Evolutionary conservation across 345 rosid species (phyloP).

Genomic region (Brassica nigra): DNA sequence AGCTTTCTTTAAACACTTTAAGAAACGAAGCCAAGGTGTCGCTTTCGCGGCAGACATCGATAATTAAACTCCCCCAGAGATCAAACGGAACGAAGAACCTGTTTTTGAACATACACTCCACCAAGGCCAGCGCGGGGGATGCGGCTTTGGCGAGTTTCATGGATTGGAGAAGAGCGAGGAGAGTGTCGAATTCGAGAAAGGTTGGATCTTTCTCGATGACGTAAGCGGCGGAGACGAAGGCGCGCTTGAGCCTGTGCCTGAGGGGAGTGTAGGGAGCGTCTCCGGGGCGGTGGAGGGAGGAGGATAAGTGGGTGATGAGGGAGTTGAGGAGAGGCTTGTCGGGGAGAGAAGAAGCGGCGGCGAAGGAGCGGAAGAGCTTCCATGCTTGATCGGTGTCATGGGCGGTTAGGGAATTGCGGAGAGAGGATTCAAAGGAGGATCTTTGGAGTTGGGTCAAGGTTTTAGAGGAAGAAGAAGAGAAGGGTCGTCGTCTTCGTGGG

Average conservation of each 20-base stretch:
- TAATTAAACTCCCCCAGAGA: slow-evolving; percentile 64
- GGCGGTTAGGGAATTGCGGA: slow-evolving; percentile 57
- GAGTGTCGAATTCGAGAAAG: slow-evolving; percentile 56
- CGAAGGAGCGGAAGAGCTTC: slow-evolving; percentile 76
- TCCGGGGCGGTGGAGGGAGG: neutral
- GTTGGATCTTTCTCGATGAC: slow-evolving; percentile 62
- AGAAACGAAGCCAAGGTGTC: slow-evolving; percentile 52
- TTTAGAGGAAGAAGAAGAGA: slow-evolving; percentile 41
- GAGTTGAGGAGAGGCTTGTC: slow-evolving; percentile 64
- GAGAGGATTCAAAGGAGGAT: slow-evolving; percentile 53
- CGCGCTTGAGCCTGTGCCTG: slow-evolving; percentile 69
- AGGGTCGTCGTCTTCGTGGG: slow-evolving; percentile 22
- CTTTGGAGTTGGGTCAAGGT: slow-evolving; percentile 53
- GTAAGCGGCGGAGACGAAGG: slow-evolving; percentile 78
- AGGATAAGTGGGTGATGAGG: slow-evolving; percentile 59
- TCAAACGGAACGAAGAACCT: slow-evolving; percentile 77
- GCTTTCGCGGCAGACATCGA: slow-evolving; percentile 55
- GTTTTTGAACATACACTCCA: slow-evolving; percentile 69
- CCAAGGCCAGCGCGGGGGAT: slow-evolving; percentile 72
- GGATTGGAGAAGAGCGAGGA: slow-evolving; percentile 53
- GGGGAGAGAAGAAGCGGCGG: slow-evolving; percentile 58
- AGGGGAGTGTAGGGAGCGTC: slow-evolving; percentile 37
- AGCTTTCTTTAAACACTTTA: slow-evolving; percentile 63
- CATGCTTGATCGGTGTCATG: slow-evolving; percentile 70
- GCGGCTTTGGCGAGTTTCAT: slow-evolving; percentile 59